phyloP scores from a whole-genome alignment of 352 stramenopile genomes.

The Globisporangium lucens region DNA sequence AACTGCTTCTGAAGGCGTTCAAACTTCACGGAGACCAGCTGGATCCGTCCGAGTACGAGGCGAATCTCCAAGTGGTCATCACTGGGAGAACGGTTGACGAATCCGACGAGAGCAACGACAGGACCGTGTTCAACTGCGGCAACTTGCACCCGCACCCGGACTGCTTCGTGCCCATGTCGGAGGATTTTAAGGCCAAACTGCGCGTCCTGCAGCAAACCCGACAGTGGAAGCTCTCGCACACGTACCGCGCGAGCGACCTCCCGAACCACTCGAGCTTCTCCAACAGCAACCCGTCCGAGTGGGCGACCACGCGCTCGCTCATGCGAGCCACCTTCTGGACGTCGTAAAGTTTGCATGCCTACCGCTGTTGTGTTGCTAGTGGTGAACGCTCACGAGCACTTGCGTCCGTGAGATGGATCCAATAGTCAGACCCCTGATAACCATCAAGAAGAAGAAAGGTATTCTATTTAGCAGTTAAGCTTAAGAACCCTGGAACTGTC shows the following conservation, averaged over 20 bases:
- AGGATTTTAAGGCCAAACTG: conserved; percentile 31
- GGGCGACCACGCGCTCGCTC: not conserved
- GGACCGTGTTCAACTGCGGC: conserved; percentile 56
- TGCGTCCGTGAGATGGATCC: not conserved
- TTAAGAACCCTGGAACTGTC: too few relatives aligned
- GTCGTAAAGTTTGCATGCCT: not conserved
- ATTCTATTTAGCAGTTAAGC: too few relatives aligned
- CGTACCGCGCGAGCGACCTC: conserved; percentile 33
- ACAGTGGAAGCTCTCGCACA: conserved; percentile 40
- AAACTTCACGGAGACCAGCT: conserved; percentile 29
- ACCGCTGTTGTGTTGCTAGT: not conserved
- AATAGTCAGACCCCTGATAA: not conserved
- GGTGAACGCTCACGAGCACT: not conserved
- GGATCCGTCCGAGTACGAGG: conserved; percentile 29
- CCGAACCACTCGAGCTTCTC: conserved; percentile 38
- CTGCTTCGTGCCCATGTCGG: conserved; percentile 33
- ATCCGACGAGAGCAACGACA: not conserved
- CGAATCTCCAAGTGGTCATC: conserved; percentile 46
- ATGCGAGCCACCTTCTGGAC: not conserved
- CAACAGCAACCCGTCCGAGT: conserved; percentile 41
- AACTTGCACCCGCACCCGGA: conserved; percentile 54
- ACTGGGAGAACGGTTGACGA: conserved; percentile 29
- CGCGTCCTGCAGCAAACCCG: conserved; percentile 25
- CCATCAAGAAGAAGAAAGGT: not conserved
- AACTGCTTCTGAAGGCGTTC: conserved; percentile 48